These are phyloP conservation scores for Sarocladiaceae sp. DNA, from an alignment of 2,329 filamentous ascomycete genomes.

Conservation along the genomic window DNA sequence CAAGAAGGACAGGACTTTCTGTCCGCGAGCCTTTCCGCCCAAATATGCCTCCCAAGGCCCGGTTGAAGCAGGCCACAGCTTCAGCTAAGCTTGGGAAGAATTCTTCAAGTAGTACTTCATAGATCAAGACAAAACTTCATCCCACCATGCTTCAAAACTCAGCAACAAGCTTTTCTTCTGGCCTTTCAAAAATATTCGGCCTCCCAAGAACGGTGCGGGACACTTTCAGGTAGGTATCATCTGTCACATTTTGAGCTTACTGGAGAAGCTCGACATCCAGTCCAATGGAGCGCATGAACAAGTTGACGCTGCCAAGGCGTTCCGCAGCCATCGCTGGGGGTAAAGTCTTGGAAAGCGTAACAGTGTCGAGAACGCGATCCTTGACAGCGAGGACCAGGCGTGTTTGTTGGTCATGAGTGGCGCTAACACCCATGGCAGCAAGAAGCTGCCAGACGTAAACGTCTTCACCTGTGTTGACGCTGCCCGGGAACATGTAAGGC, in stretches of 20 bases:
- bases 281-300: constrained; percentile 99
- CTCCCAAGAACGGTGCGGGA: neutral
- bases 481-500: constrained; percentile 82
- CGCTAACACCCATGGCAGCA: constrained; percentile 89
- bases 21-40: too few species aligned
- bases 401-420: constrained; percentile 91
- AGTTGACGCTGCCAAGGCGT: constrained; percentile 85
- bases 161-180: neutral
- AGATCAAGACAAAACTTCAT: neutral
- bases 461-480: constrained; percentile 86
- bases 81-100: neutral
- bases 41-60: neutral
- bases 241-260: constrained; percentile 18
- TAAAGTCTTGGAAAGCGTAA: constrained; percentile 81
- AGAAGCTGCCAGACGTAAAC: constrained; percentile 98
- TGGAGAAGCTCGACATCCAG: constrained; percentile 79
- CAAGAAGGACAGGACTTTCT: too few species aligned
- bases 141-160: neutral
- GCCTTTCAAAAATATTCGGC: neutral
- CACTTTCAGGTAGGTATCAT: neutral
- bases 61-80: neutral
- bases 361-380: constrained; percentile 95
- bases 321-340: constrained; percentile 80
- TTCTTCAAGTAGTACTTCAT: neutral
- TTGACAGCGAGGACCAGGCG: constrained; percentile 92